phyloP scores from a whole-genome alignment of 768 basidiomycete species.

The Lentinus tigrinus region DNA sequence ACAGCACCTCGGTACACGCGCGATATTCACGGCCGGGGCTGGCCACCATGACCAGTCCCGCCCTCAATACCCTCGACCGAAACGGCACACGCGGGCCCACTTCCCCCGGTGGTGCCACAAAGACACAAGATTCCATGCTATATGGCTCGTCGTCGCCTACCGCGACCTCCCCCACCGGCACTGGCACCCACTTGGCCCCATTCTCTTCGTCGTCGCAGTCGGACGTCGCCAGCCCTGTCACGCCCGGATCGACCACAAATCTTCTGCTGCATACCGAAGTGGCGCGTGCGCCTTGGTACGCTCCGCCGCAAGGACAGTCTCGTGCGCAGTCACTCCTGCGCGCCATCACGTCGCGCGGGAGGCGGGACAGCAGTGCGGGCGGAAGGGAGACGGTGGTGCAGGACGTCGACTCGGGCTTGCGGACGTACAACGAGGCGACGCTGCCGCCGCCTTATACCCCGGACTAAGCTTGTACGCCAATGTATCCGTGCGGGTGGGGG shows the following conservation, averaged over 20 bases:
- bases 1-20: not conserved
- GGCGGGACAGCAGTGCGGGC: not conserved
- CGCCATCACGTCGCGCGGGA: not conserved
- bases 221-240: not conserved
- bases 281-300: conserved; percentile 1
- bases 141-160: not conserved
- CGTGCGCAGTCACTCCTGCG: conserved; percentile 5
- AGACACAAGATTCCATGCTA: not conserved
- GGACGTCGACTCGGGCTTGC: conserved; percentile 12
- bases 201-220: not conserved
- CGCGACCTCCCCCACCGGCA: not conserved
- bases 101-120: not conserved
- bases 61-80: not conserved
- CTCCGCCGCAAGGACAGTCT: not conserved
- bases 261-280: not conserved
- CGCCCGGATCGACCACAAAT: not conserved
- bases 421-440: conserved; percentile 1
- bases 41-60: not conserved
- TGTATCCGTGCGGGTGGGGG: no score
- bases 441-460: conserved; percentile 8
- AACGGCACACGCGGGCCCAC: no score
- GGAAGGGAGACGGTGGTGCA: not conserved
- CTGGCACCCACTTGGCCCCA: not conserved
- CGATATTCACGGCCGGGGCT: not conserved
- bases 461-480: not conserved